These are phyloP conservation scores for Claviceps sorghi DNA, from an alignment of 2,329 filamentous ascomycete species.

Conservation along the genomic window DNA sequence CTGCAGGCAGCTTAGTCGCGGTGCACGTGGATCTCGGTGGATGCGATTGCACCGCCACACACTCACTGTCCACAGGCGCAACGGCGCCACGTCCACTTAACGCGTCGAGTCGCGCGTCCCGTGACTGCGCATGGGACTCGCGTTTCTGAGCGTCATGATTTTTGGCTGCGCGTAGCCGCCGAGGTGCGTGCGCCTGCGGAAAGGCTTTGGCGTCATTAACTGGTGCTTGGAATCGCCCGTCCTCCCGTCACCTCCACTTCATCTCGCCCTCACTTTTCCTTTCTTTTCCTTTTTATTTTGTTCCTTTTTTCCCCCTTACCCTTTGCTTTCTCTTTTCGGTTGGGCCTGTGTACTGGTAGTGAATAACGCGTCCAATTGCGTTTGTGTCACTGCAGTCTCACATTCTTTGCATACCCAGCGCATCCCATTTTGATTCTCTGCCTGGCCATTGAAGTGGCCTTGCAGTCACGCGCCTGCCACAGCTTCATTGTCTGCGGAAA, in stretches of 20 bases:
- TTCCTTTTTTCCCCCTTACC: no score
- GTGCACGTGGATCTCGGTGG: no score
- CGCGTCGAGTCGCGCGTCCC: slow-evolving; percentile 7
- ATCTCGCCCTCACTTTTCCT: slow-evolving; percentile 1
- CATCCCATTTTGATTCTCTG: background rate
- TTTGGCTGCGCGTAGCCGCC: slow-evolving; percentile 6
- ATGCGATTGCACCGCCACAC: background rate
- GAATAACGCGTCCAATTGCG: background rate
- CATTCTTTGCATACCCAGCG: background rate
- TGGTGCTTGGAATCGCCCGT: background rate
- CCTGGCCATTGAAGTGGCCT: background rate
- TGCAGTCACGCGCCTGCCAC: background rate
- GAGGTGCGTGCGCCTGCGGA: background rate
- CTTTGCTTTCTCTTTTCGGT: no score
- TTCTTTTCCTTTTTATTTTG: background rate
- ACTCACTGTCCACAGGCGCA: background rate
- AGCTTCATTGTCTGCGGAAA: background rate
- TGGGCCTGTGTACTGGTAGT: background rate
- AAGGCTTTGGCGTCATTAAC: background rate
- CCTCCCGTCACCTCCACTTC: background rate
- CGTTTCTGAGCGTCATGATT: slow-evolving; percentile 17
- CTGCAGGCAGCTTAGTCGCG: no score
- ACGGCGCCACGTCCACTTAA: background rate
- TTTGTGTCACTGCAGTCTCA: background rate
- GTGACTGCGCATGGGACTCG: slow-evolving; percentile 23